Evolutionary conservation across 306 rosid species (phyloP).

Genomic region (Sicyos edulis): DNA sequence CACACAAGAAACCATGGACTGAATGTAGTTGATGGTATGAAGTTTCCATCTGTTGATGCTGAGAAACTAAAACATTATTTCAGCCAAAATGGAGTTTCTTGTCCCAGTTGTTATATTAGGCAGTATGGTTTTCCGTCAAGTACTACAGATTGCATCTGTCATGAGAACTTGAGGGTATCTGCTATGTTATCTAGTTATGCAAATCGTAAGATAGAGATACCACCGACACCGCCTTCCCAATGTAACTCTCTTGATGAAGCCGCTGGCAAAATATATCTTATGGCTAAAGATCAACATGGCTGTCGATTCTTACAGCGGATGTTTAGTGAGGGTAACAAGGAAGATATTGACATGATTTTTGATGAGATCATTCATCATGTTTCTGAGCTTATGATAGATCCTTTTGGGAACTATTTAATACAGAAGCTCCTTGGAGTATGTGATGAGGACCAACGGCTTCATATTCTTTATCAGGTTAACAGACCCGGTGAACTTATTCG

Average conservation of each 20-base stretch:
- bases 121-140: constrained; percentile 21
- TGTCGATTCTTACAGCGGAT: constrained; percentile 54
- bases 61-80: neutral
- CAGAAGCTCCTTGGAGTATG: constrained; percentile 65
- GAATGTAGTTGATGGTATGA: too few species aligned
- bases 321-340: constrained; percentile 44
- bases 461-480: constrained; percentile 47
- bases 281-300: constrained; percentile 71
- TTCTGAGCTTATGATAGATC: constrained; percentile 56
- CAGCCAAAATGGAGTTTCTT: neutral
- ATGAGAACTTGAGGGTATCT: neutral
- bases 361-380: constrained; percentile 42
- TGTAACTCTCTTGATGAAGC: constrained; percentile 35
- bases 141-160: neutral
- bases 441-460: constrained; percentile 44
- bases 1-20: constrained; percentile 10
- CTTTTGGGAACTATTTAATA: constrained; percentile 77
- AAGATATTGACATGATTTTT: constrained; percentile 45
- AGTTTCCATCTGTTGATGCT: too few species aligned
- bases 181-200: constrained; percentile 12
- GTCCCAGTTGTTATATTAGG: constrained; percentile 17
- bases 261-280: constrained; percentile 30
- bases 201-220: constrained; percentile 25
- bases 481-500: constrained; percentile 45
- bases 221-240: neutral